Base-by-base conservation (phyloP, 169 alveolate genomes). In the Plasmodium vinckei region DNA sequence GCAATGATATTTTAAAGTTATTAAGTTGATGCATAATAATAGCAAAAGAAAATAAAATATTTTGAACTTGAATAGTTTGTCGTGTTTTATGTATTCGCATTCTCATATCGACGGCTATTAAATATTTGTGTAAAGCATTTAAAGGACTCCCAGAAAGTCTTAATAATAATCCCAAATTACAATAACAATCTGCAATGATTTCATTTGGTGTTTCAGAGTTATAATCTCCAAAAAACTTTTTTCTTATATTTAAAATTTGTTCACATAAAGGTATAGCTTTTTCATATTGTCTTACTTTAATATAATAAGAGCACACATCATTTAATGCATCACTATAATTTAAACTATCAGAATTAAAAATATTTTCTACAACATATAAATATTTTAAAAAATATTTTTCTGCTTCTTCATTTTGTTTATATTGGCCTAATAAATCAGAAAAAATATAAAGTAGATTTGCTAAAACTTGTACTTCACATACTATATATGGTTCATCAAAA, bases 31-130 rank as follows among this genome's bases (percentile, higher is more conserved):
- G 97, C 87, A 92, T 93, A 84, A 95, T 88, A 75, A 96, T 94
- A 17, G 96, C 97, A 54, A 95, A 88, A 61, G 97, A 95, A 59
- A 95, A 88, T 47, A 95, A 86, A 23, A 92, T 88, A 63, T 95
- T 95, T 75, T 95, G 97, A 44, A 95, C 95, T 72, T 91, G 69
- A 2, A 94, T 92, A 54, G 92, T 94, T 17, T 92, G 92, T 33
- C 97, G 87, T 44, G 94, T 93, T 88, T 91, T 86, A 63, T 87
- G 93, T 2, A 95, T 93, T 69, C 96, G 87, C 97, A 95, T 95
- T 72, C 94, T 87, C 97, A 95, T 94, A 86, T 95, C 97, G 46
- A 95, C 89, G 33, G 97, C 97, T 23, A 92, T 88, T 88, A 95
- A 77, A 65, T 94, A 84, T 57, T 95, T 82, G 68, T 95, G 97